These are phyloP conservation scores for Brasilioporus rufonigricans DNA, from an alignment of 768 basidiomycete genomes.

Conservation along the genomic window DNA sequence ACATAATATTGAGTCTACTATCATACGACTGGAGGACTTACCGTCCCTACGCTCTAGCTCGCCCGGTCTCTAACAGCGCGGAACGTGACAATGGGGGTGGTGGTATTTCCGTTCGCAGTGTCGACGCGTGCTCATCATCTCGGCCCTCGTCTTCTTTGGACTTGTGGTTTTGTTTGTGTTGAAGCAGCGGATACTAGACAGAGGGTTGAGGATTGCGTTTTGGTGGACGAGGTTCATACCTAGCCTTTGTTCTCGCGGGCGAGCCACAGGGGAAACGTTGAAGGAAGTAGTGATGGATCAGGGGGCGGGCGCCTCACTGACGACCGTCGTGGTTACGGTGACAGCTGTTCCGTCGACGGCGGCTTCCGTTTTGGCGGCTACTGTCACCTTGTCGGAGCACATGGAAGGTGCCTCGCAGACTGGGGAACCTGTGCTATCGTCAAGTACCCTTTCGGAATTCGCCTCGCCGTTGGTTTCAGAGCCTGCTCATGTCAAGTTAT, in stretches of 20 bases:
- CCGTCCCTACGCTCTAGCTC: too few relatives aligned
- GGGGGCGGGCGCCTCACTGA: neutral
- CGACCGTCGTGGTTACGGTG: conserved; percentile 5
- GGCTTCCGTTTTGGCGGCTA: conserved; percentile 9
- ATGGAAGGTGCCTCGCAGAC: neutral
- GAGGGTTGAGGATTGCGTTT: conserved; percentile 72
- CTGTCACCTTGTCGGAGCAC: neutral
- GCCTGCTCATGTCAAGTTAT: conserved; percentile 17
- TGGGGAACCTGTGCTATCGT: conserved; percentile 1
- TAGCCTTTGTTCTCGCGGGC: conserved; percentile 4
- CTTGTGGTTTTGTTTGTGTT: conserved; percentile 84
- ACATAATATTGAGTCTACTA: too few relatives aligned
- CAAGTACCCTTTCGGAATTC: neutral
- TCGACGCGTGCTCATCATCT: conserved; percentile 80
- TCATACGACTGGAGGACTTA: too few relatives aligned
- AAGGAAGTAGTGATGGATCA: conserved; percentile 5
- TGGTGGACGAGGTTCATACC: conserved; percentile 88
- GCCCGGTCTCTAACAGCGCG: too few relatives aligned
- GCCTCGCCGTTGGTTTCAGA: neutral
- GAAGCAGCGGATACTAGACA: conserved; percentile 83
- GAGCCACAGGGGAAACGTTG: neutral
- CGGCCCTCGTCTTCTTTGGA: conserved; percentile 78
- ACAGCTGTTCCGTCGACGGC: conserved; percentile 7
- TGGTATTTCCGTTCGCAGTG: too few relatives aligned
- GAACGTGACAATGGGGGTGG: too few relatives aligned